Conservation (phyloP, 805 yeast species). For the Ogataea minuta region DNA sequence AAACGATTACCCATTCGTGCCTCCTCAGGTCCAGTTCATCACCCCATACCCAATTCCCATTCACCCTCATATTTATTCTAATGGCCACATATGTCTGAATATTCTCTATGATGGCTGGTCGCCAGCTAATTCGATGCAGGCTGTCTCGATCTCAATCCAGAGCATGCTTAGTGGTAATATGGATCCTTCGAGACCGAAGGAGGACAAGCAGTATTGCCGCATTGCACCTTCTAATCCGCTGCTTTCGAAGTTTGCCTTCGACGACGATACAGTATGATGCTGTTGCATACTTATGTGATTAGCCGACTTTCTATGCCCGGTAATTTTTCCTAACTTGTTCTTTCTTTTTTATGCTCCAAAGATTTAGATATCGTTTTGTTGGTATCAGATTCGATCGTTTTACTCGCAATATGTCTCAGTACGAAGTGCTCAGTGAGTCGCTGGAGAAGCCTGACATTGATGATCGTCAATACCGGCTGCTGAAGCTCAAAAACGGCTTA, state of each 20-base stretch:
- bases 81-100: slow-evolving; percentile 77
- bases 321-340: slow-evolving; percentile 6
- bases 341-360: slow-evolving; percentile 8
- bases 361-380: slow-evolving; percentile 5
- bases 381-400: slow-evolving; percentile 1
- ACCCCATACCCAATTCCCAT: slow-evolving; percentile 46
- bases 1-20: slow-evolving; percentile 52
- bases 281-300: background rate
- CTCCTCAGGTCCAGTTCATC: slow-evolving; percentile 59
- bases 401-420: slow-evolving; percentile 8
- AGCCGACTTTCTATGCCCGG: slow-evolving; percentile 5
- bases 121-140: slow-evolving; percentile 54
- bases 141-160: slow-evolving; percentile 56
- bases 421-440: slow-evolving; percentile 13
- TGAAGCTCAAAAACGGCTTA: slow-evolving; percentile 57
- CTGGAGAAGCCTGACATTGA: slow-evolving; percentile 54
- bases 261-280: slow-evolving; percentile 50
- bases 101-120: slow-evolving; percentile 66
- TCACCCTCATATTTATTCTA: slow-evolving; percentile 73
- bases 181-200: slow-evolving; percentile 52
- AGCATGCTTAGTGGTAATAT: slow-evolving; percentile 58
- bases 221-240: slow-evolving; percentile 61
- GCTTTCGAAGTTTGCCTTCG: slow-evolving; percentile 48
- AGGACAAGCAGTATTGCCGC: slow-evolving; percentile 46
- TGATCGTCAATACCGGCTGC: slow-evolving; percentile 69